Evolutionary conservation across 805 yeast genomes (phyloP), one percentile per base, ranked within the genome.

Genomic region (Candida dajiaensis): DNA sequence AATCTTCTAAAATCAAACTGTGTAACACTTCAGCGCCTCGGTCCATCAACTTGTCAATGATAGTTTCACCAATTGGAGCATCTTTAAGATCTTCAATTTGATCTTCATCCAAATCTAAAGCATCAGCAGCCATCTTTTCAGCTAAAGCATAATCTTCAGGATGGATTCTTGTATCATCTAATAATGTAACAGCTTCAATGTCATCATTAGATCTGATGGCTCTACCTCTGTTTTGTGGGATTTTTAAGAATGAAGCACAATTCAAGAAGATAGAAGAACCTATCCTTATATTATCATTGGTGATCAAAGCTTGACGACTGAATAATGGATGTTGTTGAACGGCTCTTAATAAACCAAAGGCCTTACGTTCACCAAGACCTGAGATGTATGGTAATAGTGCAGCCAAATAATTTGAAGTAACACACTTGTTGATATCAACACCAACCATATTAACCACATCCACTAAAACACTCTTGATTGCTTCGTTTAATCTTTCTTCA

Each of bases 131-230:
- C 90, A 94, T 94, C 64, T 94, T 94, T 43, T 94, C 80, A 3
- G 97, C 98, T 55, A 94, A 74, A 53, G 88, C 96, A 64, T 94
- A 94, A 68, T 94, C 99, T 66, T 94, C 98, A 8, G 98, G 98
- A 59, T 94, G 99, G 41, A 94, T 89, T 69, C 99, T 79, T 0
- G 99, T 94, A 43, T 94, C 90, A 65, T 94, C 99, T 55, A 94
- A 74, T 38, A 85, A 72, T 2, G 63, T 60, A 59, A 92, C 97
- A 31, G 84, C 77, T 23, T 82, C 80, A n/a, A 78, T 69, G 48
- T 81, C 73, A 49, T 68, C 74, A 48, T 65, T 61, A 38, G 52
- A 39, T 33, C 57, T 52, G 23, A 60, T 33, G 3, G 61, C 58
- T 28, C 52, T 51, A 44, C 63, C 60, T 64, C 74, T 56, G 40